Conservation (phyloP, 2,329 filamentous ascomycete genomes). For the Colletotrichum sp. region DNA sequence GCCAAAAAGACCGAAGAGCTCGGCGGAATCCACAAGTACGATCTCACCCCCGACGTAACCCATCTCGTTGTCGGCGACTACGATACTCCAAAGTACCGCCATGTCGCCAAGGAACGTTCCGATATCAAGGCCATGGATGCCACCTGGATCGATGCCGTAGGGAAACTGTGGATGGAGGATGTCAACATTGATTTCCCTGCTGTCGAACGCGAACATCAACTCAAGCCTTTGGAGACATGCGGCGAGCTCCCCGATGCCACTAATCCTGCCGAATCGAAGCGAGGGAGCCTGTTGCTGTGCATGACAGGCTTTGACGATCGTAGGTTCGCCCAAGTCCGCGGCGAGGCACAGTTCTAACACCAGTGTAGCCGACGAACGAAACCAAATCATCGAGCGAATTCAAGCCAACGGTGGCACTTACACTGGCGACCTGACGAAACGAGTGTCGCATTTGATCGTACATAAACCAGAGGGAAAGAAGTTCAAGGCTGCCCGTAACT, state of each 20-base stretch:
- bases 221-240: constrained; percentile 66
- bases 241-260: constrained; percentile 34
- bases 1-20: constrained; percentile 75
- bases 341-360: background rate
- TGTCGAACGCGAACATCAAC: constrained; percentile 70
- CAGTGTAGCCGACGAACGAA: constrained; percentile 64
- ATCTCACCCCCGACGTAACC: constrained; percentile 94
- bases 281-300: constrained; percentile 54
- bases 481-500: constrained; percentile 84
- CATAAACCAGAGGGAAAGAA: constrained; percentile 83
- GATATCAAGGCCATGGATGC: constrained; percentile 84
- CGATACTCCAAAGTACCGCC: constrained; percentile 92
- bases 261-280: constrained; percentile 36
- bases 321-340: constrained; percentile 25
- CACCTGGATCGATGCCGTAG: constrained; percentile 84
- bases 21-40: constrained; percentile 85
- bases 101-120: constrained; percentile 86
- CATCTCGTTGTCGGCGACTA: constrained; percentile 91
- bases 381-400: constrained; percentile 72
- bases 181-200: constrained; percentile 73
- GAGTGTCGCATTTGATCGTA: constrained; percentile 87
- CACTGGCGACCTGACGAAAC: constrained; percentile 83
- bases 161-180: constrained; percentile 80
- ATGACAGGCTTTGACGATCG: constrained; percentile 63
- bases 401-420: constrained; percentile 79